Conservation (phyloP, 208 protist genomes). For the Leptomonas pyrrhocoris region DNA sequence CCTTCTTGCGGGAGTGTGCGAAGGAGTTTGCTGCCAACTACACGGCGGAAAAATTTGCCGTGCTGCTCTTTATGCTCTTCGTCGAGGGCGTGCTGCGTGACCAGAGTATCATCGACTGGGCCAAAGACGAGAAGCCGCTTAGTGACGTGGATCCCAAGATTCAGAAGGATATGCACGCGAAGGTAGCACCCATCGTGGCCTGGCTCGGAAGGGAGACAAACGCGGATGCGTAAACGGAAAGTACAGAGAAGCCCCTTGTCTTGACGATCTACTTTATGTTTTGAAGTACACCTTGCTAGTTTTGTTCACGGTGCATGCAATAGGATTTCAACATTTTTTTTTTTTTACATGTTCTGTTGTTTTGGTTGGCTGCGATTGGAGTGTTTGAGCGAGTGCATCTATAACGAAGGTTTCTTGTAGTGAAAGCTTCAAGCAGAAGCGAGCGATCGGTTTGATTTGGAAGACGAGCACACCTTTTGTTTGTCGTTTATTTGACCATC, state of each 20-base stretch:
- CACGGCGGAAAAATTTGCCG: conserved; percentile 56
- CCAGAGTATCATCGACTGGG: conserved; percentile 60
- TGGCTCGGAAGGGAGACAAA: conserved; percentile 62
- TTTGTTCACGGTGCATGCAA: too few relatives aligned
- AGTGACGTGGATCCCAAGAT: conserved; percentile 29
- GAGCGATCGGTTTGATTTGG: too few relatives aligned
- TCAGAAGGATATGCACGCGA: conserved; percentile 47
- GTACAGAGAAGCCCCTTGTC: neutral
- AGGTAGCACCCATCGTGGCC: conserved; percentile 49
- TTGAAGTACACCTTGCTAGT: neutral
- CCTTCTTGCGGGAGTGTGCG: conserved; percentile 61
- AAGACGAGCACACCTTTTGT: too few relatives aligned
- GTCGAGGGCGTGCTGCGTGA: conserved; percentile 70
- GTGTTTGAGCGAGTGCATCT: too few relatives aligned
- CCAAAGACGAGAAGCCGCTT: conserved; percentile 27
- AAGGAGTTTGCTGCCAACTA: conserved; percentile 43
- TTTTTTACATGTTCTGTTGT: conserved; percentile 15
- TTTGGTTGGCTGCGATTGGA: conserved; percentile 2
- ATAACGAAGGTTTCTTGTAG: too few relatives aligned
- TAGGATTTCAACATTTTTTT: too few relatives aligned
- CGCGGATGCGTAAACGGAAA: conserved; percentile 20
- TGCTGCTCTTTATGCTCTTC: conserved; percentile 82
- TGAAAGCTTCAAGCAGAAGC: too few relatives aligned
- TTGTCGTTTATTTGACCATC: too few relatives aligned
- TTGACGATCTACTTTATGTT: neutral